A percentile compares a stretch with the other conserved stretches of the same genome.
Conservation (phyloP, 257 asterid genomes). For the Lycium barbarum region DNA sequence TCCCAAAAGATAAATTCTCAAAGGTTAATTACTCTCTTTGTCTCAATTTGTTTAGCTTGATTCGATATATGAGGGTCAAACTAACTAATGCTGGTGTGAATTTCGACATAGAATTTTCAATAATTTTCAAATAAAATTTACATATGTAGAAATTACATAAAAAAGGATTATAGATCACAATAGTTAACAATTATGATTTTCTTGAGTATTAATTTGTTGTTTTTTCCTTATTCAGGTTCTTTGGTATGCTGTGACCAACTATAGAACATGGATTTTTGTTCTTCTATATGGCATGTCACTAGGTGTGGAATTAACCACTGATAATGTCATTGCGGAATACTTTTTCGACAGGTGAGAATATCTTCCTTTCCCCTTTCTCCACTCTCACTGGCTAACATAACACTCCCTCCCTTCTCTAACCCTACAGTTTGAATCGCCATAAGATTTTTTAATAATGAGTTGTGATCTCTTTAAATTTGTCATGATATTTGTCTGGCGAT, state of each 20-base stretch:
- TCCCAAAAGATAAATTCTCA: slow-evolving; percentile 47
- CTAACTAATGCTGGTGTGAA: too few species aligned
- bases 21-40: slow-evolving; percentile 33
- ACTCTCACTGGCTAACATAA: background rate
- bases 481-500: background rate
- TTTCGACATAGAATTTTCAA: too few species aligned
- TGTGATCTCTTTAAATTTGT: background rate
- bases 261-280: slow-evolving; percentile 68
- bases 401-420: background rate
- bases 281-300: slow-evolving; percentile 63
- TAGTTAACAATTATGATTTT: too few species aligned
- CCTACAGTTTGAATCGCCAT: background rate
- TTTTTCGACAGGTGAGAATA: slow-evolving; percentile 59
- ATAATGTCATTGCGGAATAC: slow-evolving; percentile 62
- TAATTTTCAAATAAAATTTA: too few species aligned
- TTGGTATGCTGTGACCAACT: slow-evolving; percentile 56
- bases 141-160: too few species aligned
- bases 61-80: too few species aligned
- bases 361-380: background rate
- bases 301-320: slow-evolving; percentile 64
- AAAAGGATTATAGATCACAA: too few species aligned
- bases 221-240: slow-evolving; percentile 39
- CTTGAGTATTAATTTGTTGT: too few species aligned
- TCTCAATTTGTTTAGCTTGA: too few species aligned
- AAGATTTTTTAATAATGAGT: background rate